phyloP scores from a whole-genome alignment of 2,329 filamentous ascomycete genomes.

The Arachnopeziza araneosa region DNA sequence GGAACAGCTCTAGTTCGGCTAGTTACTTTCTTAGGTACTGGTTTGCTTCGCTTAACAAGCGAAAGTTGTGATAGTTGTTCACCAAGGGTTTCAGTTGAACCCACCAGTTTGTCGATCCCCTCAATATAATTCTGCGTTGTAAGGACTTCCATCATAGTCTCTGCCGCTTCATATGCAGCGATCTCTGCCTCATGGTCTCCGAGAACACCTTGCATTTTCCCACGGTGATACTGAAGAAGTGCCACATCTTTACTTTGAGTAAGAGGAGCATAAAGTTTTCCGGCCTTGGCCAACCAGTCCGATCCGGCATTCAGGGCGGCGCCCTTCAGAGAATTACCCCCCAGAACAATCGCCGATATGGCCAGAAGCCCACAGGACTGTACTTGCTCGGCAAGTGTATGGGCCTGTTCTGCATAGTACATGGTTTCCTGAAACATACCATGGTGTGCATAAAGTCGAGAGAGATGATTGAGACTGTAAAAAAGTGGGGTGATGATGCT shows the following conservation, averaged over 20 bases:
- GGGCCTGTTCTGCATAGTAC: conserved; percentile 80
- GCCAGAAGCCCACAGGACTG: conserved; percentile 38
- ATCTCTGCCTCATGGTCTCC: conserved; percentile 43
- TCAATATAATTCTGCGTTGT: conserved; percentile 33
- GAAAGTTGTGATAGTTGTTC: conserved; percentile 21
- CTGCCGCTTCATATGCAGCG: conserved; percentile 42
- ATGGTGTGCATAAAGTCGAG: conserved; percentile 72
- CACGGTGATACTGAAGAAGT: conserved; percentile 48
- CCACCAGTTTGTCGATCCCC: conserved; percentile 16
- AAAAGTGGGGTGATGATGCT: conserved; percentile 68
- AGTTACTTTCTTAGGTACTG: conserved; percentile 15
- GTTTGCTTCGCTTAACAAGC: conserved; percentile 31
- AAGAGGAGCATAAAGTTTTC: conserved; percentile 44
- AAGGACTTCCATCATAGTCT: conserved; percentile 39
- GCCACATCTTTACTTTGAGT: conserved; percentile 41
- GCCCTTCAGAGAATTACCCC: conserved; percentile 50
- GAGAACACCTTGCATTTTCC: conserved; percentile 45
- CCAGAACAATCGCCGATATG: conserved; percentile 49
- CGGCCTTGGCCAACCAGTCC: conserved; percentile 48
- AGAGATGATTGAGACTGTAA: conserved; percentile 65
- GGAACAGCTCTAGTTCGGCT: conserved; percentile 24
- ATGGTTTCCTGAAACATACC: conserved; percentile 85
- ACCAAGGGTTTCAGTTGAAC: conserved; percentile 16
- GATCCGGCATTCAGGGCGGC: conserved; percentile 54
- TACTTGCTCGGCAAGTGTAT: conserved; percentile 56